These are phyloP conservation scores for Cardamine chenopodiifolia DNA, from an alignment of 345 rosid genomes.

Conservation along the genomic window DNA sequence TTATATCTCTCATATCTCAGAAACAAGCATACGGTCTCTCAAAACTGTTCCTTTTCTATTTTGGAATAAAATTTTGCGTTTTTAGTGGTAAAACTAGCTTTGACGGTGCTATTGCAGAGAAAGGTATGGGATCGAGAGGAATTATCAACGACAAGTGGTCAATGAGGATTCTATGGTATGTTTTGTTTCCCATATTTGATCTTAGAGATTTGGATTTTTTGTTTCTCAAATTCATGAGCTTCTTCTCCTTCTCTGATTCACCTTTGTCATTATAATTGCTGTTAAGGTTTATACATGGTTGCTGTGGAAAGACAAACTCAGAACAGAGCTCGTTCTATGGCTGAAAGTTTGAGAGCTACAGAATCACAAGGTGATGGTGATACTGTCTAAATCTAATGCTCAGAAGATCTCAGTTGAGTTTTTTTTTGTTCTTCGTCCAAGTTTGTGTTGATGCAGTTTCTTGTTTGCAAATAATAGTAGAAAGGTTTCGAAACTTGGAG, in stretches of 20 bases:
- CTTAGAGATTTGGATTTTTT: neutral
- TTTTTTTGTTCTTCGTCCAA: slow-evolving; percentile 1
- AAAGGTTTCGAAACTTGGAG: slow-evolving; percentile 21
- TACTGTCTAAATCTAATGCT: slow-evolving; percentile 38
- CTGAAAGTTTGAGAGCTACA: slow-evolving; percentile 59
- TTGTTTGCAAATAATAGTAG: slow-evolving; percentile 32
- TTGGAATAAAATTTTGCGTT: slow-evolving; percentile 7
- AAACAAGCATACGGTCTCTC: neutral
- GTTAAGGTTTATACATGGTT: slow-evolving; percentile 79
- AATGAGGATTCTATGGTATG: slow-evolving; percentile 74
- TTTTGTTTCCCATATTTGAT: neutral
- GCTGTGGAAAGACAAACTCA: slow-evolving; percentile 75
- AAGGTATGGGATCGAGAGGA: slow-evolving; percentile 49
- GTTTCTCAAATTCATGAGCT: neutral
- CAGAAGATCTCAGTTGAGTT: slow-evolving; percentile 21
- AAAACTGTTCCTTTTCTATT: neutral
- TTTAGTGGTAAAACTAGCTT: slow-evolving; percentile 20
- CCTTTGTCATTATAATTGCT: neutral
- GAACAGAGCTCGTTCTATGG: slow-evolving; percentile 65
- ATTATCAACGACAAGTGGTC: slow-evolving; percentile 74
- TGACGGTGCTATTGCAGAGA: slow-evolving; percentile 6
- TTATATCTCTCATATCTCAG: neutral
- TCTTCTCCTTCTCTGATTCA: slow-evolving; percentile 1
- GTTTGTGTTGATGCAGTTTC: slow-evolving; percentile 28
- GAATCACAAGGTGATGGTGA: slow-evolving; percentile 56